Base-by-base conservation (phyloP, 2,329 filamentous ascomycete species). In the Cytospora chrysosperma region DNA sequence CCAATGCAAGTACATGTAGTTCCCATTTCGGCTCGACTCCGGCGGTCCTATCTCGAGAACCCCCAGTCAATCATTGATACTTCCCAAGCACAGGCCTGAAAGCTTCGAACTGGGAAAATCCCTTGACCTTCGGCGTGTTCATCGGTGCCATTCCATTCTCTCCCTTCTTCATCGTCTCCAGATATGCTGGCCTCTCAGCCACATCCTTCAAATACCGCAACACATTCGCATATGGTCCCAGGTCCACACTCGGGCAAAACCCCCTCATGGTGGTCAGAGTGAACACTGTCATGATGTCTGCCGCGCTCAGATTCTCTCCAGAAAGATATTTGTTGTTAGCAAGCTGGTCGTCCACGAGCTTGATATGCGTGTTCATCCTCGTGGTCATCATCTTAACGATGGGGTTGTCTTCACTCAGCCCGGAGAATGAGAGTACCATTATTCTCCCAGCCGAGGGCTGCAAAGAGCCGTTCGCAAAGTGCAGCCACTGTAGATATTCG, bases 401-500 rank as follows among this genome's bases (percentile, higher is more conserved):
- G 13, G 62, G 59, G 24, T 56, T 61, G 17, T 68, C 68, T 13
- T 65, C 56, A 4, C 63, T 60, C 5, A 70, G 66, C 40, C 84
- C 64, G 0, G 71, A 70, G 0, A 79, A 73, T 67, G 76, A 73
- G 4, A 85, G 75, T 2, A 72, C 79, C 64, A 65, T 65, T 43
- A 60, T 30, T 32, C 53, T 32, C 24, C 51, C 51, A 26, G 63
- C 27, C 19, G 49, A 32, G 13, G 64, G 61, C 54, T 65, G 64
- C 24, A 63, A 53, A 13, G 61, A 61, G 37, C 78, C 78, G 69
- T 84, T 81, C 10, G 78, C 75, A 71, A 80, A 88, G 71, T 89
- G 84, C 69, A 85, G 83, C 85, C 85, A 90, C 76, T 85, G 88
- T 1, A 90, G 70, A 67, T 86, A 90, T 57, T 86, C 80, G 2